Conservation (phyloP, 1,139 yeast genomes). For the Geotrichum aggregatum region DNA sequence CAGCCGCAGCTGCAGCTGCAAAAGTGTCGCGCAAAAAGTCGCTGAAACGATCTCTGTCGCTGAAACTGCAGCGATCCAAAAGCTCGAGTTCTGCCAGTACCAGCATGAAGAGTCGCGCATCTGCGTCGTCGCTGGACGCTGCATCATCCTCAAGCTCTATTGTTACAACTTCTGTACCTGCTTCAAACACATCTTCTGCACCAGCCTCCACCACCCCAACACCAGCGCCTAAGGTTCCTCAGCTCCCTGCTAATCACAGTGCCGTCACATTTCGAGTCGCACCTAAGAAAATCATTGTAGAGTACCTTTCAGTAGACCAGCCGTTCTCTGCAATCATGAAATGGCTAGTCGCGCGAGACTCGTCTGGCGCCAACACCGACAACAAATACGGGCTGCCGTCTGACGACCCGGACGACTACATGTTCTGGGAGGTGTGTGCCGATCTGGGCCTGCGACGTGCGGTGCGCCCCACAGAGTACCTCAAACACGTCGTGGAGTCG, state of each 20-base stretch:
- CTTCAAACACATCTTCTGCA: background rate
- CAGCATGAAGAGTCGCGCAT: background rate
- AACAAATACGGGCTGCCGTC: conserved; percentile 1
- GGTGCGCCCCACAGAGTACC: conserved; percentile 12
- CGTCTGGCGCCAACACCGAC: background rate
- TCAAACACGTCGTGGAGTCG: conserved; percentile 6
- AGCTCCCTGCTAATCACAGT: conserved; percentile 1
- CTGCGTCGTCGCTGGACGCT: background rate
- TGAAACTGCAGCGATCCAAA: background rate
- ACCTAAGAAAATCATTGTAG: background rate
- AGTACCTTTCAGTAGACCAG: conserved; percentile 8
- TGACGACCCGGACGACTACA: conserved; percentile 15
- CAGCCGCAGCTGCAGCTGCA: background rate
- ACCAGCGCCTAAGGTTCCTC: background rate
- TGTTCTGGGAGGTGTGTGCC: conserved; percentile 19
- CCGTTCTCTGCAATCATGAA: conserved; percentile 8
- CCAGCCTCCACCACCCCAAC: background rate
- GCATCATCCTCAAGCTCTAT: background rate
- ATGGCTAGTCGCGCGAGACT: conserved; percentile 3
- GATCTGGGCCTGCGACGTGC: conserved; percentile 14
- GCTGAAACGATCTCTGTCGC: background rate
- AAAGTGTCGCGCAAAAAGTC: background rate
- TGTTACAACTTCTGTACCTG: background rate
- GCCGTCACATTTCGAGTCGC: background rate
- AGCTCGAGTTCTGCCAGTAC: background rate